Evolutionary conservation across 2,329 filamentous ascomycete genomes (phyloP).

Genomic region (Apiospora sp.): DNA sequence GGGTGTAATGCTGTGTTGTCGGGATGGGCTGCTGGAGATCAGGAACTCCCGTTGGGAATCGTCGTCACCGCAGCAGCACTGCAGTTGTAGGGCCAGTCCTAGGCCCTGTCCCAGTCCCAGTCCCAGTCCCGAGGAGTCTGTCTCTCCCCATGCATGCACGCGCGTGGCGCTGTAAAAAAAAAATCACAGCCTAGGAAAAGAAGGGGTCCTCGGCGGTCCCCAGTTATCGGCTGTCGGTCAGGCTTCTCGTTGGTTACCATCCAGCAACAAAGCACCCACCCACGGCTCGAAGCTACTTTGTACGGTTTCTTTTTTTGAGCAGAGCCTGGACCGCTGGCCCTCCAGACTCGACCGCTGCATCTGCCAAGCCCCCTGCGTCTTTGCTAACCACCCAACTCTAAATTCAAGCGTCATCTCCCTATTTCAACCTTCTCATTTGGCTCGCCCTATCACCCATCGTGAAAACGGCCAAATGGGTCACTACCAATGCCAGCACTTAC

Average conservation of each 20-base stretch:
- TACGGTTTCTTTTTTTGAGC: neutral
- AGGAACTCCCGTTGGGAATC: slow-evolving; percentile 8
- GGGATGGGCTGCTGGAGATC: slow-evolving; percentile 13
- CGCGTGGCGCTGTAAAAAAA: slow-evolving; percentile 10
- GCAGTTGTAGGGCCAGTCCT: neutral
- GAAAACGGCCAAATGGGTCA: neutral
- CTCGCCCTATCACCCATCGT: slow-evolving; percentile 2
- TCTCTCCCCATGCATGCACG: slow-evolving; percentile 1
- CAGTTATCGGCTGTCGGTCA: neutral
- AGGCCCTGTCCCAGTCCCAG: neutral
- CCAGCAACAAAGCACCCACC: neutral
- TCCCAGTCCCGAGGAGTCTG: neutral
- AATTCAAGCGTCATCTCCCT: slow-evolving; percentile 19
- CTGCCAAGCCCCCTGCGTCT: slow-evolving; percentile 15
- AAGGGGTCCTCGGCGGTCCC: neutral
- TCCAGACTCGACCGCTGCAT: slow-evolving; percentile 2
- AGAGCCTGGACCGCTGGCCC: neutral
- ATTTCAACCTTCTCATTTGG: slow-evolving; percentile 3
- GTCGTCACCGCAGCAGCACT: slow-evolving; percentile 1
- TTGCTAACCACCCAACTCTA: slow-evolving; percentile 4
- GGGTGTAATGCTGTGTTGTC: neutral
- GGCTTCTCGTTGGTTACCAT: slow-evolving; percentile 4
- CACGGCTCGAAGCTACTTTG: neutral
- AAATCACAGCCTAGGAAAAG: slow-evolving; percentile 1
- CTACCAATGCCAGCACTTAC: neutral